Conservation (phyloP, 2,329 filamentous ascomycete genomes). For the Piedraia hortae region DNA sequence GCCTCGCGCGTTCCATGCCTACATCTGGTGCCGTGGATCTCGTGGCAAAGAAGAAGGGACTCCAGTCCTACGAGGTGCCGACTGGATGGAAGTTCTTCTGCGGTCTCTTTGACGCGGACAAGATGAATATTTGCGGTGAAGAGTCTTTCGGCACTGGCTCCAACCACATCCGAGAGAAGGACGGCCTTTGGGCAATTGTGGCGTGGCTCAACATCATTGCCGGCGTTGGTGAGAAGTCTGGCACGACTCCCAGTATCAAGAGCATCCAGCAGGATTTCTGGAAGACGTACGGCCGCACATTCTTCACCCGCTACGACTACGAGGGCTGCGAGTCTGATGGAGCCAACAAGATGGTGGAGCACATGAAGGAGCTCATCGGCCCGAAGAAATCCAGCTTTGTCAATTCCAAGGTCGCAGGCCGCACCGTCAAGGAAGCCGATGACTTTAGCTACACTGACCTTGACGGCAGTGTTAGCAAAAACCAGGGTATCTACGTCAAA, state of each 20-base stretch:
- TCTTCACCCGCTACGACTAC: conserved; percentile 98
- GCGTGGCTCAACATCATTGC: conserved; percentile 98
- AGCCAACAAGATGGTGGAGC: conserved; percentile 66
- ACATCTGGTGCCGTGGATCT: conserved; percentile 87
- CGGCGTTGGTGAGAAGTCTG: conserved; percentile 59
- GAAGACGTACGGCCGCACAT: conserved; percentile 82
- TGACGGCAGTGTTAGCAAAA: conserved; percentile 84
- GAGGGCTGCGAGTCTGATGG: conserved; percentile 80
- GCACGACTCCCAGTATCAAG: conserved; percentile 67
- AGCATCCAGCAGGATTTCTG: conserved; percentile 96
- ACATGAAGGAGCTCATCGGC: conserved; percentile 52
- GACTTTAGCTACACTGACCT: conserved; percentile 98
- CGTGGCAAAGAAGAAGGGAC: conserved; percentile 78
- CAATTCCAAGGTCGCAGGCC: conserved; percentile 53
- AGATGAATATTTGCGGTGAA: conserved; percentile 94
- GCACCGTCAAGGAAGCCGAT: conserved; percentile 66
- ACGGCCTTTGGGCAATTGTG: conserved; percentile 88
- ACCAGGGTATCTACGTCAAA: conserved; percentile 84
- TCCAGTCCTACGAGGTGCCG: conserved; percentile 84
- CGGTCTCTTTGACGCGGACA: conserved; percentile 75
- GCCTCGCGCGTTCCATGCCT: conserved; percentile 89
- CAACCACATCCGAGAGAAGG: conserved; percentile 98
- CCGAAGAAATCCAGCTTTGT: conserved; percentile 44
- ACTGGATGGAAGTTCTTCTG: conserved; percentile 99
- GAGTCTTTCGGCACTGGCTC: conserved; percentile 95